Base-by-base conservation (phyloP, 108 stramenopile genomes). In the Schizochytrium sp. region DNA sequence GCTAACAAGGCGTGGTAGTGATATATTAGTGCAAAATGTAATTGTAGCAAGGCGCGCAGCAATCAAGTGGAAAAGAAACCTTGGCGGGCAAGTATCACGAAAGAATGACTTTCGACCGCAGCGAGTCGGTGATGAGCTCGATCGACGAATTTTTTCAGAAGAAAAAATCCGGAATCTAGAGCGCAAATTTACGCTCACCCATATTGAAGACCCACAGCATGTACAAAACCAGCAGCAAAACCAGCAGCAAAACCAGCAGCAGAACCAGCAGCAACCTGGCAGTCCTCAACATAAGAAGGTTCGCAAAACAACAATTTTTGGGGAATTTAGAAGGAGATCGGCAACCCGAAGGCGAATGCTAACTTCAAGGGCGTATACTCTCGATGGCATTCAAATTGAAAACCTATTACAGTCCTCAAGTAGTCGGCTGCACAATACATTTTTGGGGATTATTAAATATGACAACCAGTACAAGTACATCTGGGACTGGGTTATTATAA, bases 401-500 rank as follows among this genome's bases (percentile, higher is more conserved):
- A 17, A 10, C 64, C 42, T 69, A 69, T 69, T 69, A 44, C 64
- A 69, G 44, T 10, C 7, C 64, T 69, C 12, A 7, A 12, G 15
- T 0, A 44, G 0, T 1, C 5, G 7, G 7, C 8, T 69, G 40
- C 28, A 15, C 8, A 7, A 69, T 12, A 7, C 28, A 3, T 8
- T 38, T 7, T 69, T 69, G 10, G 64, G 64, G 5, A 15, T 69
- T 44, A 83, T 83, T 28, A 53, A 56, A 5, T 83, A 83, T 55
- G 76, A 55, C 50, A 83, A 83, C 47, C 50, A 5, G 76, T 83
- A 83, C 28, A 83, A 83, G 53, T 83, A 83, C 28, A 17, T 55
- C 15, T 83, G 76, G 76, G 76, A 83, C 28, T 40, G 5, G 76
- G 10, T 42, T 1, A 83, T 83, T 53, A 83, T 83, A 47, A n/a